Conservation (phyloP, 179 eudicot genomes). For the Silene vulgaris region DNA sequence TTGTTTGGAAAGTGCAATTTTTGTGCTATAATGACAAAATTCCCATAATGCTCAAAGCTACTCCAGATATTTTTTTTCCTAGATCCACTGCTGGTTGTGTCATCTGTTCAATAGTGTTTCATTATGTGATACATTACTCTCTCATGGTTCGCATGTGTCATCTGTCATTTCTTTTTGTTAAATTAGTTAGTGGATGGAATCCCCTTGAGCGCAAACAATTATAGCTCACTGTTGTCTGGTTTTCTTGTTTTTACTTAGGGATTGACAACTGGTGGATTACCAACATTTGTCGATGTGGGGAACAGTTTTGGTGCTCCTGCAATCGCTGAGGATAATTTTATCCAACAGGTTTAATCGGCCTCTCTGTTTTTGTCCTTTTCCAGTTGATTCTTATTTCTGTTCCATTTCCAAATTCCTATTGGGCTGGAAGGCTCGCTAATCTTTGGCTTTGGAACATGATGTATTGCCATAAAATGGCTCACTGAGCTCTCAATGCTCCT, state of each 20-base stretch:
- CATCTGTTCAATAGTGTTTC: neutral
- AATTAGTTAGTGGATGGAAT: neutral
- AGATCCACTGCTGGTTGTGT: neutral
- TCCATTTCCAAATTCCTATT: neutral
- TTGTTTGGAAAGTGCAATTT: neutral
- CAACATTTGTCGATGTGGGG: slow-evolving; percentile 93
- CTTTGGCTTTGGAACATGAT: neutral
- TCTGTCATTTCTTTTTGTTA: neutral
- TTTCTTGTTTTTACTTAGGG: slow-evolving; percentile 45
- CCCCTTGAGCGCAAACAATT: neutral
- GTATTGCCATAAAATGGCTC: neutral
- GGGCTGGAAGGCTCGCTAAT: neutral
- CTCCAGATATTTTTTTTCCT: neutral
- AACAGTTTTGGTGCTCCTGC: slow-evolving; percentile 99
- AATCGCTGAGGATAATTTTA: slow-evolving; percentile 84
- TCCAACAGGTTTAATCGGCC: slow-evolving; percentile 55
- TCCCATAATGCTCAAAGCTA: neutral
- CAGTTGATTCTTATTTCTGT: neutral
- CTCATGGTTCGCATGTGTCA: neutral
- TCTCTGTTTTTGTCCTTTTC: slow-evolving; percentile 9
- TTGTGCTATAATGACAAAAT: neutral
- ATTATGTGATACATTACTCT: neutral
- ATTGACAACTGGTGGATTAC: slow-evolving; percentile 96
- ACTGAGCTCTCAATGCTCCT: neutral
- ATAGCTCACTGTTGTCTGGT: neutral